A percentile compares a stretch with the other conserved stretches of the same genome.
Conservation (phyloP, 2,329 filamentous ascomycete genomes). For the Pseudogymnoascus sp. region DNA sequence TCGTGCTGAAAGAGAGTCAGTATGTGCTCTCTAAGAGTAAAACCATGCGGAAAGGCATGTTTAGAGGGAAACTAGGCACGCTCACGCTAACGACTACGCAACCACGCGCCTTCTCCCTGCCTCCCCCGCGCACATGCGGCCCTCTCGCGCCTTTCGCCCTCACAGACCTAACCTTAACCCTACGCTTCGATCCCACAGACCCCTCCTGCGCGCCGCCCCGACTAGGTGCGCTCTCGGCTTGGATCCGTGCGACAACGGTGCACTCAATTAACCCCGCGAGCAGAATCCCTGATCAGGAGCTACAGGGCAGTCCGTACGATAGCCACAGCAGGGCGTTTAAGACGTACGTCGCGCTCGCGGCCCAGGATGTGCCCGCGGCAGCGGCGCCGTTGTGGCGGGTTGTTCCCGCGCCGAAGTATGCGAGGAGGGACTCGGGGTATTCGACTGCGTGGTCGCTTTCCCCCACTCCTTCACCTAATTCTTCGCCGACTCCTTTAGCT, state of each 20-base stretch:
- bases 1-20: constrained; percentile 20
- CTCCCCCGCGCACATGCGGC: not conserved
- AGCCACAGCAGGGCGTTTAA: not conserved
- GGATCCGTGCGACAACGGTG: not conserved
- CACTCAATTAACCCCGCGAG: not conserved
- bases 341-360: not conserved
- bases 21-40: constrained; percentile 28
- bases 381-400: not conserved
- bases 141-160: not conserved
- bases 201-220: not conserved
- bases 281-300: not conserved
- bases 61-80: constrained; percentile 31
- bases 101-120: constrained; percentile 20
- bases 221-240: not conserved
- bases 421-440: constrained; percentile 25
- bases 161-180: not conserved
- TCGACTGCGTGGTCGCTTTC: constrained; percentile 17
- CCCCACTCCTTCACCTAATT: not conserved
- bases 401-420: constrained; percentile 19
- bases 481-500: not conserved
- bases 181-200: not conserved
- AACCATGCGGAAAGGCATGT: constrained; percentile 29
- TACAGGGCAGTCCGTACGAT: not conserved
- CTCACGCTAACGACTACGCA: constrained; percentile 29
- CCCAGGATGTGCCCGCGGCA: not conserved